Base-by-base conservation (phyloP, 106 monocot species). In the Allium cepa region DNA sequence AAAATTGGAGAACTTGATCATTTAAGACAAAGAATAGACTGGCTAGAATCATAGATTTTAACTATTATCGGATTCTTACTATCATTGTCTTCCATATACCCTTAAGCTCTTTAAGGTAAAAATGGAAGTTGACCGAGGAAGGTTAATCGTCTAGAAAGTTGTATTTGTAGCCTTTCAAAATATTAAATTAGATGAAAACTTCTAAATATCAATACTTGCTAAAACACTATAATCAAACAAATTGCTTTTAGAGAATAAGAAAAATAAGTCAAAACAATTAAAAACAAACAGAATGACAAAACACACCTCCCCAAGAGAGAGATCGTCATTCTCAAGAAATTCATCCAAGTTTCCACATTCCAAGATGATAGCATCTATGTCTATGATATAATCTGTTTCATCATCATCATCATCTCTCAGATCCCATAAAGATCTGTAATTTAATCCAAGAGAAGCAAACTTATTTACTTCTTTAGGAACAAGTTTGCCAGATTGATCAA, bases 261-360 rank as follows among this genome's bases (percentile, higher is more conserved):
- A 5, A 36, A 36, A 36, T 36, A 36, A 1, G 36, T 36, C 36
- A 36, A 36, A 22, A 36, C 36, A 36, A 56, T 17, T 14, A 47
- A 46, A 8, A 49, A 18, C 9, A 68, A 55, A 45, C n/a, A 51
- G 56, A 36, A 49, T 22, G 26, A 26, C 11, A 50, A 47, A 73
- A 11, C 75, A 71, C 86, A 97, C 96, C 84, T 97, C 96, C 28
- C 96, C 96, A 77, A 97, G 77, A 65, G 67, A 62, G 15, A 92
- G 66, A 65, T 62, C 59, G 73, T 92, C 96, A 79, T 79, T 78
- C 65, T 86, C 83, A 75, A 97, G 92, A 62, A 97, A 97, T 59
- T 92, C 96, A 36, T 82, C 80, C 76, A 89, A 97, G 65, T 83
- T 84, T 73, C 96, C 96, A 82, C 80, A 92, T 52, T 92, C 92